Evolutionary conservation across 306 rosid species (phyloP).

Genomic region (Casuarina equisetifolia): DNA sequence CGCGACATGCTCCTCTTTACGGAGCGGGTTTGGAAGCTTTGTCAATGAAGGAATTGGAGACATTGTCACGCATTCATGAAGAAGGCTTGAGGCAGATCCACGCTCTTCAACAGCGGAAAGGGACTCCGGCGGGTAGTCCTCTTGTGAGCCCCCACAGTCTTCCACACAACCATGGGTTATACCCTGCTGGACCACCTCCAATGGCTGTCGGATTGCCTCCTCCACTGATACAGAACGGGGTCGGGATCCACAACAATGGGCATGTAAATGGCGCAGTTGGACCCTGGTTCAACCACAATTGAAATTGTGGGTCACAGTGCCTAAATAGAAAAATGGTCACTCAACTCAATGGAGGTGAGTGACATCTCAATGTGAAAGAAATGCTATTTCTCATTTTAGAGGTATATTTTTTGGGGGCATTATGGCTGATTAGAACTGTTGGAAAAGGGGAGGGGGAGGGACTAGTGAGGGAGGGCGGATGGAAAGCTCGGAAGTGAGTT

Average conservation of each 20-base stretch:
- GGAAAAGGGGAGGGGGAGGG: conserved; percentile 42
- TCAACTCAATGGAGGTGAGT: conserved; percentile 18
- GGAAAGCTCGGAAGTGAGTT: conserved; percentile 33
- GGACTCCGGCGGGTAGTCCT: conserved; percentile 74
- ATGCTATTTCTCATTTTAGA: conserved; percentile 28
- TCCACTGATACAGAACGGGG: conserved; percentile 68
- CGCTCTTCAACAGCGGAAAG: conserved; percentile 82
- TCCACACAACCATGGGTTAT: conserved; percentile 76
- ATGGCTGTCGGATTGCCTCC: conserved; percentile 71
- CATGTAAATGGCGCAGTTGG: conserved; percentile 91
- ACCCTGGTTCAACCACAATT: conserved; percentile 90
- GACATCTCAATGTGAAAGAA: conserved; percentile 30
- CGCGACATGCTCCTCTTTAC: conserved; percentile 91
- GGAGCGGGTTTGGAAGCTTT: conserved; percentile 97
- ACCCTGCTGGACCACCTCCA: conserved; percentile 57
- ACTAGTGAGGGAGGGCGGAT: conserved; percentile 15
- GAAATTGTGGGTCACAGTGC: conserved; percentile 42
- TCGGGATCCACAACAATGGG: conserved; percentile 85
- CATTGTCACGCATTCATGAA: conserved; percentile 84
- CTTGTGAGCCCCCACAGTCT: conserved; percentile 74
- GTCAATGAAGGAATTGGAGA: conserved; percentile 92
- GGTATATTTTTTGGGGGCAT: conserved; percentile 65
- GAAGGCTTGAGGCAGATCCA: conserved; percentile 97
- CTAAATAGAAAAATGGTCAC: conserved; percentile 25
- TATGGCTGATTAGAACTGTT: conserved; percentile 59